A percentile compares a stretch with the other conserved stretches of the same genome.
Conservation (phyloP, 805 yeast species). For the Debaryomyces prosopidis region DNA sequence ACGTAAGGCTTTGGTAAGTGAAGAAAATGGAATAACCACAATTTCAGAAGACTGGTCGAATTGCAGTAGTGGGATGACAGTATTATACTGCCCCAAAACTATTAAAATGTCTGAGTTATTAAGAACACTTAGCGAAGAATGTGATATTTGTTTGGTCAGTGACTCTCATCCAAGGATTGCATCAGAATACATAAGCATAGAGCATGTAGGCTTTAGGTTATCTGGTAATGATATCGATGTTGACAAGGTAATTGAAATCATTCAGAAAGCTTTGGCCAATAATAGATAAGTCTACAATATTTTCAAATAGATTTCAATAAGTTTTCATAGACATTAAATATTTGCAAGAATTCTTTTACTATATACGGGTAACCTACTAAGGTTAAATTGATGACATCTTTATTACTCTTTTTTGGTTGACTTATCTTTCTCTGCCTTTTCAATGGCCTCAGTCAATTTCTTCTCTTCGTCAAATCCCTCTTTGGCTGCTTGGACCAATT, state of each 20-base stretch:
- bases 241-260: slow-evolving; percentile 4
- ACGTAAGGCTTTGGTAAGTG: slow-evolving; percentile 4
- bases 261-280: not conserved
- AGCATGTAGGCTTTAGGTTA: slow-evolving; percentile 10
- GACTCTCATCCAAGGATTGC: slow-evolving; percentile 8
- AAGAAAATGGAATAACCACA: slow-evolving; percentile 1
- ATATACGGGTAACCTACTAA: too few relatives aligned
- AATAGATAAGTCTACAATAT: not conserved
- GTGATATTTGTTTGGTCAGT: slow-evolving; percentile 6
- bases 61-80: slow-evolving; percentile 10
- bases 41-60: not conserved
- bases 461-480: slow-evolving; percentile 34
- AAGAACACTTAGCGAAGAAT: slow-evolving; percentile 1
- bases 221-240: slow-evolving; percentile 6
- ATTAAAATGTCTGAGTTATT: slow-evolving; percentile 3
- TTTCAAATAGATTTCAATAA: not conserved
- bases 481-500: slow-evolving; percentile 32
- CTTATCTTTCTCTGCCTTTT: slow-evolving; percentile 1
- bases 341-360: too few relatives aligned
- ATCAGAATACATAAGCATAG: slow-evolving; percentile 8
- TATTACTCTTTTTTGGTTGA: too few relatives aligned
- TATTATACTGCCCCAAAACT: slow-evolving; percentile 7
- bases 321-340: too few relatives aligned
- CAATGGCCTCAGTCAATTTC: slow-evolving; percentile 1
- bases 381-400: too few relatives aligned